These are phyloP conservation scores for Stereocaulon alpinum DNA, from an alignment of 495 filamentous ascomycete species.

Conservation along the genomic window DNA sequence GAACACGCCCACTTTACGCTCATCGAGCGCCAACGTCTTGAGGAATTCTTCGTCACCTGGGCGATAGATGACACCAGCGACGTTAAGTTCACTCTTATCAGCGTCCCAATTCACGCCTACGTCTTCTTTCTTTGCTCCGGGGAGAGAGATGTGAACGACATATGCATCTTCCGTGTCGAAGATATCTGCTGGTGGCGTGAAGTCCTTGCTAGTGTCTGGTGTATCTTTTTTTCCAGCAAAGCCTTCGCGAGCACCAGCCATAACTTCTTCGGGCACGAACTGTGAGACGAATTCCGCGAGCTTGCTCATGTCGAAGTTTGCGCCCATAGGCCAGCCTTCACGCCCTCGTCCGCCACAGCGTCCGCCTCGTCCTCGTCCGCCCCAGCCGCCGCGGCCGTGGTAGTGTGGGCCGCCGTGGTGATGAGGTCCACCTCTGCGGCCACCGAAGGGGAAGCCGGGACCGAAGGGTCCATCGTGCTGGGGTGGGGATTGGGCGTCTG, in stretches of 20 bases:
- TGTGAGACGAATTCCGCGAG: constrained; percentile 24
- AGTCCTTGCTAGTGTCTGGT: constrained; percentile 36
- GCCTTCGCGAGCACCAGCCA: constrained; percentile 23
- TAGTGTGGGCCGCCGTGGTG: constrained; percentile 6
- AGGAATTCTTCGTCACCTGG: constrained; percentile 63
- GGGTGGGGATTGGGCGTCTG: constrained; percentile 15
- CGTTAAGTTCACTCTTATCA: constrained; percentile 49
- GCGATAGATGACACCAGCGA: constrained; percentile 62
- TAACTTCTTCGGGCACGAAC: constrained; percentile 30
- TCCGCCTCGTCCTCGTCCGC: constrained; percentile 19
- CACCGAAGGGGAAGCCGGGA: constrained; percentile 19
- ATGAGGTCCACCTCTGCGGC: constrained; percentile 16
- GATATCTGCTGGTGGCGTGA: constrained; percentile 57
- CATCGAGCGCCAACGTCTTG: constrained; percentile 50
- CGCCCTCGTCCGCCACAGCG: constrained; percentile 12
- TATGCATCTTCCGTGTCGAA: constrained; percentile 56
- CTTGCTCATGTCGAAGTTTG: constrained; percentile 31
- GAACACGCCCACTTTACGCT: constrained; percentile 63
- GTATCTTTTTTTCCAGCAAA: constrained; percentile 17
- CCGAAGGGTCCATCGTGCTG: constrained; percentile 19
- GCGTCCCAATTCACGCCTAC: constrained; percentile 65
- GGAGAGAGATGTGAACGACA: constrained; percentile 60
- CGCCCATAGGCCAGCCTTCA: constrained; percentile 15
- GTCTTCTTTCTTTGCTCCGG: constrained; percentile 70
- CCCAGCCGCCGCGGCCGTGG: constrained; percentile 18